Conservation (phyloP, 2,329 filamentous ascomycete genomes). For the Arthrobotrys entomopaga region DNA sequence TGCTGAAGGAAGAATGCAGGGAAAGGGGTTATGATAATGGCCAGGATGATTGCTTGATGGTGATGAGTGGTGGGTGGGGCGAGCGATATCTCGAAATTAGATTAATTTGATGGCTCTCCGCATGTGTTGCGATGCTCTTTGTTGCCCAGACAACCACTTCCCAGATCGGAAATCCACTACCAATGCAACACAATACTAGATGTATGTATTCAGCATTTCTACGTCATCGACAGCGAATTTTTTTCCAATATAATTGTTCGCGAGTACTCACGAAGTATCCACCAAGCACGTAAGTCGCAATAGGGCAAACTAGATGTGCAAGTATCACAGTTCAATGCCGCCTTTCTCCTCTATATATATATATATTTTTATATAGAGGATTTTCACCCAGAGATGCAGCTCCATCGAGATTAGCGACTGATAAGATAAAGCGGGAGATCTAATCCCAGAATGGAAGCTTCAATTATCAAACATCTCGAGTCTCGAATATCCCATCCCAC, state of each 20-base stretch:
- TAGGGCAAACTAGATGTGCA: no score
- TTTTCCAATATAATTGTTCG: no score
- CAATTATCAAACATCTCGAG: not conserved
- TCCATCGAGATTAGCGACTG: slow-evolving; percentile 22
- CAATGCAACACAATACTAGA: no score
- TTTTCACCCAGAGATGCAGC: no score
- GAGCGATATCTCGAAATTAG: slow-evolving; percentile 35
- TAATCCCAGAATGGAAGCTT: slow-evolving; percentile 26
- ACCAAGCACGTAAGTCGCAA: no score
- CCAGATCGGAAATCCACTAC: not conserved
- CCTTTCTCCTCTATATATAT: no score
- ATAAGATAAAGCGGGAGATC: slow-evolving; percentile 35
- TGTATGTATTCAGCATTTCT: no score
- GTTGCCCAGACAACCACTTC: slow-evolving; percentile 24
- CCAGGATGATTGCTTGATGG: not conserved
- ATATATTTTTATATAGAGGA: no score
- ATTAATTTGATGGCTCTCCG: slow-evolving; percentile 17
- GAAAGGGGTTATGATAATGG: slow-evolving; percentile 16
- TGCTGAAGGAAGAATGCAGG: slow-evolving; percentile 18
- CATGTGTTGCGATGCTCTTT: not conserved
- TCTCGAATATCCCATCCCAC: not conserved
- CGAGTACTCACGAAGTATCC: no score
- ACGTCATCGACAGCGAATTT: no score
- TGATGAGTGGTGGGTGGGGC: not conserved
- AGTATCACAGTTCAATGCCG: no score